Percentiles rank a stretch among this genome's conserved stretches.
phyloP scores from a whole-genome alignment of 768 basidiomycete genomes.

The Cantharellus anzutake region DNA sequence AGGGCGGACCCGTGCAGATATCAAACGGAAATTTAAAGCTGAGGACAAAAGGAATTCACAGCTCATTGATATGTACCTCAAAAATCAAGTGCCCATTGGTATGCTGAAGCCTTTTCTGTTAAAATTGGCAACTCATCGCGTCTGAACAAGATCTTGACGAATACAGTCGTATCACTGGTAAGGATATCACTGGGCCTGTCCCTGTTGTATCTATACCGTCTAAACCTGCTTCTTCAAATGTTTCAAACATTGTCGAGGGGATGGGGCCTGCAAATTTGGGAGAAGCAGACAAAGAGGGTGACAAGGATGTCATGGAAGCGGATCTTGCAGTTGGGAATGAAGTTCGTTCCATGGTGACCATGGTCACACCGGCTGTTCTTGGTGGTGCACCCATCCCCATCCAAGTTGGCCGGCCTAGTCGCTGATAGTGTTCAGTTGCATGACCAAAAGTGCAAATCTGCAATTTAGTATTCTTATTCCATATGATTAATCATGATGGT shows the following conservation, averaged over 20 bases:
- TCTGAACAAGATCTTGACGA: conserved; percentile 5
- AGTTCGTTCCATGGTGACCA: too few relatives aligned
- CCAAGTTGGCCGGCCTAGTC: too few relatives aligned
- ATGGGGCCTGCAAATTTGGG: not conserved
- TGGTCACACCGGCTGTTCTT: too few relatives aligned
- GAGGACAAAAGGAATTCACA: conserved; percentile 69
- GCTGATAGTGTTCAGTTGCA: too few relatives aligned
- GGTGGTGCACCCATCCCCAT: too few relatives aligned
- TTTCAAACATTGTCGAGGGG: not conserved
- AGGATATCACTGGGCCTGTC: conserved; percentile 7
- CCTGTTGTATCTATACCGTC: conserved; percentile 2
- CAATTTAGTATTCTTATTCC: too few relatives aligned
- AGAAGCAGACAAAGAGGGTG: not conserved
- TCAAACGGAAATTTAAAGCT: conserved; percentile 83
- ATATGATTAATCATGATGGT: too few relatives aligned
- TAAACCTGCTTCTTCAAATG: not conserved
- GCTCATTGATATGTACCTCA: conserved; percentile 41
- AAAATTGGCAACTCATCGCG: not conserved
- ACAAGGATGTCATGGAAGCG: not conserved
- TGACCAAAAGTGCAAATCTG: too few relatives aligned
- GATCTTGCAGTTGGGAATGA: not conserved
- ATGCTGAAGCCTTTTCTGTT: conserved; percentile 10
- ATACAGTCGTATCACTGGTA: conserved; percentile 3
- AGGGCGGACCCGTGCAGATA: conserved; percentile 69
- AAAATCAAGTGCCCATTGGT: conserved; percentile 62